Base-by-base conservation (phyloP, 306 rosid species). In the Lablab purpureus region DNA sequence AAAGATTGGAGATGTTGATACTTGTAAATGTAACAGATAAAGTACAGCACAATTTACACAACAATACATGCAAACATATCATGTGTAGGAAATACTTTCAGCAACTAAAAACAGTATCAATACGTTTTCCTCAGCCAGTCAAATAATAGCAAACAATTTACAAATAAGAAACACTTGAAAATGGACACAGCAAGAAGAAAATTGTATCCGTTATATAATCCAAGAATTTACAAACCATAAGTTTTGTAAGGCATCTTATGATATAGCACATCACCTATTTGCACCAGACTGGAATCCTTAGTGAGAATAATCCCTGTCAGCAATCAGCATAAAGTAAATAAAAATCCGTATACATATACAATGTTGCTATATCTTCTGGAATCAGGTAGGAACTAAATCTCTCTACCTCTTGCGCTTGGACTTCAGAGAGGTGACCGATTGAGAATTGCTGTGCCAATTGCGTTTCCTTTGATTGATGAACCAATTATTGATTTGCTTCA, bases 401-500 rank as follows among this genome's bases (percentile, higher is more conserved):
- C 43, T 64, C 88, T 85, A 96, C 82, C 98, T 85, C 86, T 96
- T 96, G 92, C 99, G 99, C 89, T 96, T 96, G 50, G 99, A 96
- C 86, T 93, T 96, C 71, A 96, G 85, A 78, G 97, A 91, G 70
- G 98, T 93, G 30, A 89, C 93, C 4, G 99, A 91, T 64, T 91
- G 99, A 87, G 99, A 89, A 82, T 85, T 93, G 92, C 97, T 96
- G 79, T 96, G 97, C 99, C 99, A 96, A 50, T 93, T 96, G 69
- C 99, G 88, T 85, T 96, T 96, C 85, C 99, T 90, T 90, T 96
- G 99, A 77, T 96, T 96, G 54, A 96, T 96, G 84, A 96, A 96
- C 99, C 99, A 96, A 63, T 96, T 96, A 81, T 96, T 96, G 79
- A 96, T 93, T 81, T 96, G 99, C 87, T 96, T 96, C 83, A 96